A percentile compares a stretch with the other conserved stretches of the same genome.
These are phyloP conservation scores for Emmonsiellopsis sp. DNA, from an alignment of 2,329 filamentous ascomycete species.

Conservation along the genomic window DNA sequence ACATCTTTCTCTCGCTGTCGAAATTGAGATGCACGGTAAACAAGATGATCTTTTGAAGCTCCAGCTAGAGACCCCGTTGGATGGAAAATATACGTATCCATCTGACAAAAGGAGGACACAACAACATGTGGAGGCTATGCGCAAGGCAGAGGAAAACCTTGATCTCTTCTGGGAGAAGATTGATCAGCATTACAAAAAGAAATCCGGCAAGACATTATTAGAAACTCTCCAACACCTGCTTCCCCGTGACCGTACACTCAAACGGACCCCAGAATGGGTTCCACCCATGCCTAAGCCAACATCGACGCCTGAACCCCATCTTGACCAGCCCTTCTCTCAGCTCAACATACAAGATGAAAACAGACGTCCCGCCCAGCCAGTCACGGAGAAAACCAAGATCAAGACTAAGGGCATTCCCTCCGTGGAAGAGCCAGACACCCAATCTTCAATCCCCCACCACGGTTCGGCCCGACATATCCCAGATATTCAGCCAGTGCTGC, in stretches of 20 bases:
- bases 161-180: constrained; percentile 38
- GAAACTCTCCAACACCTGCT: constrained; percentile 3
- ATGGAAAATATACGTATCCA: constrained; percentile 39
- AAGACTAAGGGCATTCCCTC: constrained; percentile 2
- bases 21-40: background rate
- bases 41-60: background rate
- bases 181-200: constrained; percentile 15
- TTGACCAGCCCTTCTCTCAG: background rate
- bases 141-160: constrained; percentile 38
- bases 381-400: background rate
- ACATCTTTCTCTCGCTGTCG: background rate
- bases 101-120: constrained; percentile 37
- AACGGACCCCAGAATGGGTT: constrained; percentile 41
- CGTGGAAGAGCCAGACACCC: background rate
- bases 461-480: background rate
- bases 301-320: background rate
- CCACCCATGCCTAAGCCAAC: constrained; percentile 17
- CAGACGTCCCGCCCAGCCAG: background rate
- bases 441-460: background rate
- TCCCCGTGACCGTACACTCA: constrained; percentile 18
- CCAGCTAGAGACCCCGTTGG: constrained; percentile 4
- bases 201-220: constrained; percentile 2
- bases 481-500: constrained; percentile 18
- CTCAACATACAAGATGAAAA: background rate
- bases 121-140: constrained; percentile 36